phyloP scores from a whole-genome alignment of 768 basidiomycete genomes.

The Leccinellum rugosiceps region DNA sequence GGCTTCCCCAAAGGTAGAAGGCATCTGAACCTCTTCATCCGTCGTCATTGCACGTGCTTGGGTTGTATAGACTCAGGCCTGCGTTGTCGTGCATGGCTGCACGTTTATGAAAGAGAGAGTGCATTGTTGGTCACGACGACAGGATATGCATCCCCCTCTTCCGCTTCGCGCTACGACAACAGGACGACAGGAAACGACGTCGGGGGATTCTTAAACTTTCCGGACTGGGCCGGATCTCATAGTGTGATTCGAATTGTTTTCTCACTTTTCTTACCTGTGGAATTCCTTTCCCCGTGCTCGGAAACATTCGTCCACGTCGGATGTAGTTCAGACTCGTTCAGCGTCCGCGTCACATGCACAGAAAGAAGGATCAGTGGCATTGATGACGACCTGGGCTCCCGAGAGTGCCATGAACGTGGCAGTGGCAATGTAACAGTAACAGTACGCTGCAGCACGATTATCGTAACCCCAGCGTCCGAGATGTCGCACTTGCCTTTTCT shows the following conservation, averaged over 20 bases:
- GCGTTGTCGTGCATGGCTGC: too few relatives aligned
- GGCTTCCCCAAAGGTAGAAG: neutral
- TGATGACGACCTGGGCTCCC: conserved; percentile 95
- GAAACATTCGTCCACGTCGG: conserved; percentile 15
- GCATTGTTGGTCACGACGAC: conserved; percentile 2
- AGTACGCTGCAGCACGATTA: conserved; percentile 94
- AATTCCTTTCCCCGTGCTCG: conserved; percentile 8
- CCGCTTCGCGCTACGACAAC: neutral
- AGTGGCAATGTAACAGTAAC: too few relatives aligned
- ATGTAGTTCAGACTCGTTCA: too few relatives aligned
- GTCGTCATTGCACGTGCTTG: neutral
- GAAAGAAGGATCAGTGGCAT: conserved; percentile 71
- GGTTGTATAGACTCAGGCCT: neutral
- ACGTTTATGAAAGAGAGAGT: too few relatives aligned
- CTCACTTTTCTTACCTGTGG: neutral
- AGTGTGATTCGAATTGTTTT: too few relatives aligned
- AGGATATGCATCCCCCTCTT: neutral
- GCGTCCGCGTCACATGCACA: too few relatives aligned
- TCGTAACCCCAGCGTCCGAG: conserved; percentile 90
- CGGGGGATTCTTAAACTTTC: conserved; percentile 12
- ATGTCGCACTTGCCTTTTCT: conserved; percentile 81
- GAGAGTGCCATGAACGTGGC: conserved; percentile 81
- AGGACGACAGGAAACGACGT: neutral
- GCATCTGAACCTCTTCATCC: neutral
- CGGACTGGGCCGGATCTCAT: conserved; percentile 13